These are phyloP conservation scores for Amanita polypyramis DNA, from an alignment of 768 basidiomycete genomes.

Conservation along the genomic window DNA sequence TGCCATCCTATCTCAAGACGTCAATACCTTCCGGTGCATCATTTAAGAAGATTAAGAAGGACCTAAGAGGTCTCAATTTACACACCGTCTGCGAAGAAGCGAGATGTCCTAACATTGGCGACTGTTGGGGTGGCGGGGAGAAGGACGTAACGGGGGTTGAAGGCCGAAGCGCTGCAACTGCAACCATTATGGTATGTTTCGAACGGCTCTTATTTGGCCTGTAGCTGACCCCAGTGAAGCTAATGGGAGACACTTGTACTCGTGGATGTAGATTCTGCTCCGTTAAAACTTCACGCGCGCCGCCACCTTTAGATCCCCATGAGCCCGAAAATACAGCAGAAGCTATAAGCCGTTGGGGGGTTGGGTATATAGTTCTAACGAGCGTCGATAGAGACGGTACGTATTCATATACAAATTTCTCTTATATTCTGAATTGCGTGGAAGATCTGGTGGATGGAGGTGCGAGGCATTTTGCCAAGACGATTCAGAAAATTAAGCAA, in stretches of 20 bases:
- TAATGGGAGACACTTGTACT: slow-evolving; percentile 99
- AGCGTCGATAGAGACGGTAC: slow-evolving; percentile 94
- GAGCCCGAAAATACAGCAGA: slow-evolving; percentile 98
- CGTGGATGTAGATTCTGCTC: slow-evolving; percentile 97
- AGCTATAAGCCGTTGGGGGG: slow-evolving; percentile 94
- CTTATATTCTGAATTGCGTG: slow-evolving; percentile 1
- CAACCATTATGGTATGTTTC: slow-evolving; percentile 87
- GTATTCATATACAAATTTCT: slow-evolving; percentile 13
- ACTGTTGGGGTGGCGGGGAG: slow-evolving; percentile 92
- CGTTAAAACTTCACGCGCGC: slow-evolving; percentile 84
- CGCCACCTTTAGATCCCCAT: slow-evolving; percentile 87
- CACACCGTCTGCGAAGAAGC: slow-evolving; percentile 99
- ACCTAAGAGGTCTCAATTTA: slow-evolving; percentile 80
- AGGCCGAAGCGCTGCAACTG: slow-evolving; percentile 78
- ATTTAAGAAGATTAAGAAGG: slow-evolving; percentile 89
- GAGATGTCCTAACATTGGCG: slow-evolving; percentile 98
- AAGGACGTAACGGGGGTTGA: slow-evolving; percentile 54
- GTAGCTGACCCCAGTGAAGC: slow-evolving; percentile 30
- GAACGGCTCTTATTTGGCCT: slow-evolving; percentile 1
- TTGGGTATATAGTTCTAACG: slow-evolving; percentile 96
- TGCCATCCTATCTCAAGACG: slow-evolving; percentile 85
- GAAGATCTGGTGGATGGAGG: slow-evolving; percentile 89
- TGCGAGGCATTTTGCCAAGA: slow-evolving; percentile 89
- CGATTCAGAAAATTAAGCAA: slow-evolving; percentile 90
- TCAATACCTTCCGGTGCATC: slow-evolving; percentile 84